Conservation (phyloP, 2,329 filamentous ascomycete species). For the Aspergillus chevalieri region DNA sequence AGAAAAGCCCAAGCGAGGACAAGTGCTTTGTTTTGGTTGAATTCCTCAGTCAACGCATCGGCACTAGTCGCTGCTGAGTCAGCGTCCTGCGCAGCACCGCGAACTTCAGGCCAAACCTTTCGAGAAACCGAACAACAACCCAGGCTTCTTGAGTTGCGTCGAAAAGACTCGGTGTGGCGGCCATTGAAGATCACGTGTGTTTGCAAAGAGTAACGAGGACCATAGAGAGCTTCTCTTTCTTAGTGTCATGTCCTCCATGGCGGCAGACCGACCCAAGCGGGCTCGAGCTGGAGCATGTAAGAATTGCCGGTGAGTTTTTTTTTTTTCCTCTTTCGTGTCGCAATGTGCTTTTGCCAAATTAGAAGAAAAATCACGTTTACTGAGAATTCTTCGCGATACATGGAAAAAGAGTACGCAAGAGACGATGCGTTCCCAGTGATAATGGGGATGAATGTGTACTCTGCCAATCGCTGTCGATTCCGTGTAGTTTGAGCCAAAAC, state of each 20-base stretch:
- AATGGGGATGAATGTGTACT: constrained; percentile 8
- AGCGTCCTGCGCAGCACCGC: background rate
- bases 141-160: background rate
- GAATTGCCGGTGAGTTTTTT: constrained; percentile 8
- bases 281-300: constrained; percentile 10
- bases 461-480: constrained; percentile 8
- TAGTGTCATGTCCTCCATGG: constrained; percentile 1
- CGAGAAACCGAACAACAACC: background rate
- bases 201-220: too few relatives aligned
- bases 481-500: constrained; percentile 8
- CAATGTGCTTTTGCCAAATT: background rate
- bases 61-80: constrained; percentile 1
- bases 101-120: background rate
- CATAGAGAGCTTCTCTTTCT: background rate
- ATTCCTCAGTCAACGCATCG: background rate
- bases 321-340: background rate
- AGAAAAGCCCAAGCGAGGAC: too few relatives aligned
- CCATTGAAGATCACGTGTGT: background rate
- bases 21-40: background rate
- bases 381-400: background rate
- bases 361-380: background rate
- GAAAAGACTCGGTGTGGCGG: background rate
- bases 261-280: constrained; percentile 4
- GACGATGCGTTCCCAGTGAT: constrained; percentile 11
- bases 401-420: constrained; percentile 8